A percentile compares a stretch with the other conserved stretches of the same genome.
Evolutionary conservation across 2,329 filamentous ascomycete genomes (phyloP).

Genomic region (Teratosphaeria zuluensis): DNA sequence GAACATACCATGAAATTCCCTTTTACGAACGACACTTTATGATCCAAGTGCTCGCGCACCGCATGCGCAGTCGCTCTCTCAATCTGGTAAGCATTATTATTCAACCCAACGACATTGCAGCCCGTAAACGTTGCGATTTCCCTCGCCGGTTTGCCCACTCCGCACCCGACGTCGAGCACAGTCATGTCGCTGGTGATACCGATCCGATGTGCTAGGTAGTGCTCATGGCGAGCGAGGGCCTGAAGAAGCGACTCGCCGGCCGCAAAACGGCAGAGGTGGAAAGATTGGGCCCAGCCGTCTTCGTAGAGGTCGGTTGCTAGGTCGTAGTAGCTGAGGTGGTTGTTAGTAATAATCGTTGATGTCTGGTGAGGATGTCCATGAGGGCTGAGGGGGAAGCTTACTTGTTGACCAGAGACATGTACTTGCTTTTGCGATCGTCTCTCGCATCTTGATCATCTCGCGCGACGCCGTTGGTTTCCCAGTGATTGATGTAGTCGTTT

Average conservation of each 20-base stretch:
- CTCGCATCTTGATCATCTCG: too few species aligned
- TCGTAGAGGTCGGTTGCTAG: constrained; percentile 93
- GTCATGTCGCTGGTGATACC: constrained; percentile 15
- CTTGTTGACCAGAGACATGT: too few species aligned
- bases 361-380: too few species aligned
- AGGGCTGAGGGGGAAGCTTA: too few species aligned
- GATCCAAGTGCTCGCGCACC: constrained; percentile 60
- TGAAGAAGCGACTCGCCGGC: constrained; percentile 72
- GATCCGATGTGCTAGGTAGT: constrained; percentile 20
- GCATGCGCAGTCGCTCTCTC: constrained; percentile 50
- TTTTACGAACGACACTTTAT: constrained; percentile 75
- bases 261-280: constrained; percentile 90
- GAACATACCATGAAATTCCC: constrained; percentile 36
- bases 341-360: too few species aligned
- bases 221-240: constrained; percentile 52
- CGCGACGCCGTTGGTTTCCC: too few species aligned
- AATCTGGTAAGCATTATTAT: constrained; percentile 22
- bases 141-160: constrained; percentile 22
- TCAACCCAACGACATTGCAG: constrained; percentile 20
- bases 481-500: too few species aligned
- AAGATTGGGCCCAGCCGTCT: constrained; percentile 85
- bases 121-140: constrained; percentile 22
- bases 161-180: constrained; percentile 25
- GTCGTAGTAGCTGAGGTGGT: constrained; percentile 63
- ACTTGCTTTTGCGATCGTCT: too few species aligned